phyloP scores from a whole-genome alignment of 2,329 filamentous ascomycete genomes.

The Fusarium falciforme region DNA sequence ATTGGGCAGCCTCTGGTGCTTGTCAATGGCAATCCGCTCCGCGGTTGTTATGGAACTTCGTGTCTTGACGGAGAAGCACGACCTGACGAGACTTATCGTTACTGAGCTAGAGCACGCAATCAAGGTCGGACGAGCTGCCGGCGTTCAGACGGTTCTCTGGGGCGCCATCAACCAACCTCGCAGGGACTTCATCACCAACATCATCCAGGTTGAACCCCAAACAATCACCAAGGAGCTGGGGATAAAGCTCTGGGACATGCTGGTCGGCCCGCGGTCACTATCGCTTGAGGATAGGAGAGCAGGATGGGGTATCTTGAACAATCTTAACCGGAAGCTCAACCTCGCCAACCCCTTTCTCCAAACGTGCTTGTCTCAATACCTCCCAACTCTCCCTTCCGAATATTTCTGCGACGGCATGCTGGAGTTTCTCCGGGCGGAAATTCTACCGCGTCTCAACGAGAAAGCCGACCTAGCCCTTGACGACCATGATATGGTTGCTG shows the following conservation, averaged over 20 bases:
- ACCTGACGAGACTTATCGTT: constrained; percentile 70
- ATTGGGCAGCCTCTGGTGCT: constrained; percentile 78
- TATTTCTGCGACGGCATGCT: constrained; percentile 72
- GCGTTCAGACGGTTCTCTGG: constrained; percentile 58
- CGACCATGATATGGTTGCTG: constrained; percentile 63
- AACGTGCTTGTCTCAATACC: constrained; percentile 65
- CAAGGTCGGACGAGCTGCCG: constrained; percentile 43
- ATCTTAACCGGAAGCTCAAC: constrained; percentile 53
- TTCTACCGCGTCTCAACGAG: constrained; percentile 61
- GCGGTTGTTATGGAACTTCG: constrained; percentile 64
- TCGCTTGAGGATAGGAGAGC: constrained; percentile 70
- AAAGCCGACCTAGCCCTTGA: constrained; percentile 59
- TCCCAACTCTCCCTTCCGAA: constrained; percentile 67
- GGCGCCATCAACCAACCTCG: constrained; percentile 63
- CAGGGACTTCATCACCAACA: constrained; percentile 66
- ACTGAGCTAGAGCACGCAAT: constrained; percentile 72
- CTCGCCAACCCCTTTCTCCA: constrained; percentile 66
- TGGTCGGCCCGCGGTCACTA: constrained; percentile 74
- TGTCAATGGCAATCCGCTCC: constrained; percentile 62
- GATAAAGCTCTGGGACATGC: constrained; percentile 74
- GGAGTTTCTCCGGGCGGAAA: constrained; percentile 68
- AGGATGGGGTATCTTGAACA: constrained; percentile 76
- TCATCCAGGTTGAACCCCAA: constrained; percentile 71
- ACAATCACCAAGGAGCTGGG: constrained; percentile 73
- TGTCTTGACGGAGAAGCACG: constrained; percentile 69